phyloP scores from a whole-genome alignment of 352 stramenopile species.

The Pythium phragmiticola region DNA sequence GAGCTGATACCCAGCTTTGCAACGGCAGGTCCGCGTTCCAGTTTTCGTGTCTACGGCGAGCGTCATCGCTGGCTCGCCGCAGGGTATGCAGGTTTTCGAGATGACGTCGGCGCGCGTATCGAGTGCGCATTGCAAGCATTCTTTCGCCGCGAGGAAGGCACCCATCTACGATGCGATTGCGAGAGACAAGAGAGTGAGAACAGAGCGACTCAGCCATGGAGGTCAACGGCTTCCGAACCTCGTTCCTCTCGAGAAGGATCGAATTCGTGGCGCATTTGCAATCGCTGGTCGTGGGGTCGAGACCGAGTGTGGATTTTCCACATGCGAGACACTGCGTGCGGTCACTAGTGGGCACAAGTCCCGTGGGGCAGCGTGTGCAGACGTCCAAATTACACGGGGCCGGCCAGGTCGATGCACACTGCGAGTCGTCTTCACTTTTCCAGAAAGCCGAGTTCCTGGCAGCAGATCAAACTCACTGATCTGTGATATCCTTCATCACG shows the following conservation, averaged over 20 bases:
- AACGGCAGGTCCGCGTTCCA: conserved; percentile 47
- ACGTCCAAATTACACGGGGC: conserved; percentile 48
- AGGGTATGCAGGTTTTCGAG: conserved; percentile 59
- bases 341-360: conserved; percentile 45
- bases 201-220: neutral
- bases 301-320: conserved; percentile 56
- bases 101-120: conserved; percentile 35
- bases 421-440: conserved; percentile 28
- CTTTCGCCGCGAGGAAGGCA: conserved; percentile 51
- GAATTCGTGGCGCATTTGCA: conserved; percentile 46
- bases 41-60: conserved; percentile 31
- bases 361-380: conserved; percentile 39
- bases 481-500: too few species aligned
- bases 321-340: conserved; percentile 50
- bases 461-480: neutral
- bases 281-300: conserved; percentile 34
- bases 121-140: conserved; percentile 53
- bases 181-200: neutral
- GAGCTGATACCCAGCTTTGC: conserved; percentile 52
- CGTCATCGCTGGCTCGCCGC: conserved; percentile 78
- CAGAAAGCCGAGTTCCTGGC: conserved; percentile 12
- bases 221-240: conserved; percentile 25
- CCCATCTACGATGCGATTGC: conserved; percentile 37
- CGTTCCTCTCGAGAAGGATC: conserved; percentile 52
- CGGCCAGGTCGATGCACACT: conserved; percentile 62